These are phyloP conservation scores for Pichia sp. DNA, from an alignment of 1,139 yeast species.

Conservation along the genomic window DNA sequence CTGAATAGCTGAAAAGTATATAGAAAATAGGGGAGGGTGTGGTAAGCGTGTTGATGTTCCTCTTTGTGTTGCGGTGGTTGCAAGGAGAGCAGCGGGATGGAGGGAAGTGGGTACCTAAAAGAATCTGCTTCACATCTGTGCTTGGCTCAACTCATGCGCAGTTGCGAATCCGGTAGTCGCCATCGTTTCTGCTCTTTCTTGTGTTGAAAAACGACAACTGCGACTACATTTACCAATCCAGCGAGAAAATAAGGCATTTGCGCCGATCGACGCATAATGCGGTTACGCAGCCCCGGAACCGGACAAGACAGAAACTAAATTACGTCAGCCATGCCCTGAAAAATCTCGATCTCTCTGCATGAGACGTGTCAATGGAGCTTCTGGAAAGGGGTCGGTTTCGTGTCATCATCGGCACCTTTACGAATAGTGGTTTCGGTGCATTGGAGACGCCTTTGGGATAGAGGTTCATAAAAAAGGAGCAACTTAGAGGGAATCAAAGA, in stretches of 20 bases:
- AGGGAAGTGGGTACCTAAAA: not conserved
- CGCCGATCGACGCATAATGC: not conserved
- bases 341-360: not conserved
- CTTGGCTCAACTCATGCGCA: not conserved
- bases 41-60: not conserved
- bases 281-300: not conserved
- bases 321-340: no score
- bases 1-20: slow-evolving; percentile 6
- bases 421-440: no score
- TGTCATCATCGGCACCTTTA: not conserved
- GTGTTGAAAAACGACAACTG: not conserved
- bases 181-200: not conserved
- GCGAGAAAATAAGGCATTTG: not conserved
- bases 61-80: not conserved
- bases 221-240: not conserved
- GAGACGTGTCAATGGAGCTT: not conserved
- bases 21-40: not conserved
- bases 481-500: not conserved
- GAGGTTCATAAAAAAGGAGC: not conserved
- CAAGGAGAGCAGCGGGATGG: not conserved
- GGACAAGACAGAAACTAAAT: not conserved
- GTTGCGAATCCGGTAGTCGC: slow-evolving; percentile 1
- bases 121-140: not conserved
- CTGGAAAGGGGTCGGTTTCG: slow-evolving; percentile 1
- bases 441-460: not conserved